phyloP scores from a whole-genome alignment of 2,329 filamentous ascomycete species.

The Colletotrichum musae region DNA sequence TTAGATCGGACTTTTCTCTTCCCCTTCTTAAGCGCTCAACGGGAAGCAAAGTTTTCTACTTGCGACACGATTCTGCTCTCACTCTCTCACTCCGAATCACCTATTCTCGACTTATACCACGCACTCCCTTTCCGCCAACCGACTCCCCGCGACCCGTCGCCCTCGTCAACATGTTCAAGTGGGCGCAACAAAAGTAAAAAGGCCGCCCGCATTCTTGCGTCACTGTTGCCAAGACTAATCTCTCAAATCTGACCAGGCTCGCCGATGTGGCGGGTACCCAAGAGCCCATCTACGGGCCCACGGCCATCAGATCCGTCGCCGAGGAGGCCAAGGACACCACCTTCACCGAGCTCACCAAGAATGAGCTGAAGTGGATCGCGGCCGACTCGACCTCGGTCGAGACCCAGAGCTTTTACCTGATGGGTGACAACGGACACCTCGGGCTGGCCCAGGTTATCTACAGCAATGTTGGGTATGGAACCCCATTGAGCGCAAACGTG shows the following conservation, averaged over 20 bases:
- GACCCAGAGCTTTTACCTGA: constrained; percentile 94
- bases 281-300: constrained; percentile 94
- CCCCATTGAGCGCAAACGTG: background rate
- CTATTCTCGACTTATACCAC: background rate
- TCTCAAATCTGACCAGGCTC: constrained; percentile 61
- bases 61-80: constrained; percentile 22
- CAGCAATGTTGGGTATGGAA: constrained; percentile 90
- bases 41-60: constrained; percentile 29
- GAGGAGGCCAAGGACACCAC: constrained; percentile 83
- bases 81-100: constrained; percentile 13
- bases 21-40: constrained; percentile 34
- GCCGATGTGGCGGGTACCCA: constrained; percentile 92
- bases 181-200: constrained; percentile 88
- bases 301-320: constrained; percentile 88
- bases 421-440: constrained; percentile 81
- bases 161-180: constrained; percentile 83
- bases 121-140: background rate
- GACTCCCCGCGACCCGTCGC: constrained; percentile 1
- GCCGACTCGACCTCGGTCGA: constrained; percentile 92
- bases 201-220: constrained; percentile 51
- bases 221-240: constrained; percentile 41
- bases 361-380: constrained; percentile 86
- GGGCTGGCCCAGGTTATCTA: constrained; percentile 94
- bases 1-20: constrained; percentile 17
- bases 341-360: constrained; percentile 83